phyloP scores from a whole-genome alignment of 2,329 filamentous ascomycete genomes.

The Epichloe brachyelytri region DNA sequence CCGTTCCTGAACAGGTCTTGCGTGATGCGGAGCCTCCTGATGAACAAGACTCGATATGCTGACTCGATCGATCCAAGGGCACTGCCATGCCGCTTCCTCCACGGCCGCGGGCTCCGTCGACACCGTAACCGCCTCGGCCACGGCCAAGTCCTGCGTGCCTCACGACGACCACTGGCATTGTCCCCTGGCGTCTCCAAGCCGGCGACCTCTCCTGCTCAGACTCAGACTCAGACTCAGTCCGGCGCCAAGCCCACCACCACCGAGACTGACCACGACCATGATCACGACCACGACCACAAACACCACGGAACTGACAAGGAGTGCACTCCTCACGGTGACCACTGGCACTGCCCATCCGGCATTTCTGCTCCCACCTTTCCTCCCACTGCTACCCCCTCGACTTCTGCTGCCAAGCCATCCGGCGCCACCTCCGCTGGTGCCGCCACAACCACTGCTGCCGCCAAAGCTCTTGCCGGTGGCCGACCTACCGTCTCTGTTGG shows the following conservation, averaged over 20 bases:
- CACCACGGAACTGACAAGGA: constrained; percentile 3
- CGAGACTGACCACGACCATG: background rate
- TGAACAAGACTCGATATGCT: background rate
- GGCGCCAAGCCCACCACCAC: background rate
- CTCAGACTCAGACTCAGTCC: constrained; percentile 1
- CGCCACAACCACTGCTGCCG: background rate
- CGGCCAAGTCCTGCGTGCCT: constrained; percentile 3
- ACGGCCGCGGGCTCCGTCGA: background rate
- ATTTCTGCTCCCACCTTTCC: constrained; percentile 3
- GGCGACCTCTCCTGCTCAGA: constrained; percentile 5
- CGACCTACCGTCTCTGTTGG: constrained; percentile 1
- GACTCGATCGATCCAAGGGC: constrained; percentile 3
- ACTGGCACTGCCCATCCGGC: constrained; percentile 11
- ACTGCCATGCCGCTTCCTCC: constrained; percentile 7
- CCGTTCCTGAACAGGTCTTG: background rate
- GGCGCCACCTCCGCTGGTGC: background rate
- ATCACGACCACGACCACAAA: constrained; percentile 3
- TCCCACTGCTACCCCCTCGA: constrained; percentile 1
- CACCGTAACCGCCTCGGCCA: constrained; percentile 1
- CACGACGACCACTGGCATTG: constrained; percentile 10
- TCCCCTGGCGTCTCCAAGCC: constrained; percentile 6
- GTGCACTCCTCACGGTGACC: constrained; percentile 6
- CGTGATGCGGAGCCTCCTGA: no score
- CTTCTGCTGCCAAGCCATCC: background rate
- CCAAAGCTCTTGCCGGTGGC: background rate